phyloP scores from a whole-genome alignment of 495 filamentous ascomycete genomes.

The Penicillium parvum region DNA sequence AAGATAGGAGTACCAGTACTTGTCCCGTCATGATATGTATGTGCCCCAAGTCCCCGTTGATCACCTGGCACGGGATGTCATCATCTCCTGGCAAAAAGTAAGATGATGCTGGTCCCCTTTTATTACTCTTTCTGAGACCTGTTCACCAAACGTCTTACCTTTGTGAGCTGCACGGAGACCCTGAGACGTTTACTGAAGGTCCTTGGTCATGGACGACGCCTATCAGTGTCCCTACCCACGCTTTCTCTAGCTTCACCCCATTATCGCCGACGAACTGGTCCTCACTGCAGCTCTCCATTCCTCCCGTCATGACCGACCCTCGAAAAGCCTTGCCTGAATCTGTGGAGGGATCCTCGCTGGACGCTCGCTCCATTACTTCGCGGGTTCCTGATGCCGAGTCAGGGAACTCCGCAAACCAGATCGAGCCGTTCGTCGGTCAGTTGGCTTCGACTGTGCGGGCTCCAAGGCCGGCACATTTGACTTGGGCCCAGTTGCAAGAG shows the following conservation, averaged over 20 bases:
- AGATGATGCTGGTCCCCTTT: conserved; percentile 7
- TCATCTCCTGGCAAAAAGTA: conserved; percentile 16
- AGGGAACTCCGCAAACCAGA: conserved; percentile 3
- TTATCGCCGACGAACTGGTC: background rate
- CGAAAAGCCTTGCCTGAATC: background rate
- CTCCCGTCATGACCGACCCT: conserved; percentile 10
- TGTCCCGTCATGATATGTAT: conserved; percentile 9
- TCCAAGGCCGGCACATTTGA: conserved; percentile 18
- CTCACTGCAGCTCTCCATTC: background rate
- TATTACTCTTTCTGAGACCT: background rate
- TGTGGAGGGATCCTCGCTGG: background rate
- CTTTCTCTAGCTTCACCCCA: conserved; percentile 8
- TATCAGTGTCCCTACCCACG: conserved; percentile 5
- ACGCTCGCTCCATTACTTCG: background rate
- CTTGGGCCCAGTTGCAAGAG: conserved; percentile 14
- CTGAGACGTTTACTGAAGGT: conserved; percentile 1
- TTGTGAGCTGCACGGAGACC: background rate
- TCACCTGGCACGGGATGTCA: conserved; percentile 27
- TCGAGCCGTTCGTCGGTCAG: conserved; percentile 5
- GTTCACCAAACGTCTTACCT: too few species aligned
- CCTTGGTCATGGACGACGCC: conserved; percentile 16
- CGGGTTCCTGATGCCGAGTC: background rate
- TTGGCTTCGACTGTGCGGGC: conserved; percentile 10
- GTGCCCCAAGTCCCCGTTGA: conserved; percentile 10
- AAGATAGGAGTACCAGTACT: conserved; percentile 8